These are phyloP conservation scores for Penicillium canescens DNA, from an alignment of 495 filamentous ascomycete species.

Conservation along the genomic window DNA sequence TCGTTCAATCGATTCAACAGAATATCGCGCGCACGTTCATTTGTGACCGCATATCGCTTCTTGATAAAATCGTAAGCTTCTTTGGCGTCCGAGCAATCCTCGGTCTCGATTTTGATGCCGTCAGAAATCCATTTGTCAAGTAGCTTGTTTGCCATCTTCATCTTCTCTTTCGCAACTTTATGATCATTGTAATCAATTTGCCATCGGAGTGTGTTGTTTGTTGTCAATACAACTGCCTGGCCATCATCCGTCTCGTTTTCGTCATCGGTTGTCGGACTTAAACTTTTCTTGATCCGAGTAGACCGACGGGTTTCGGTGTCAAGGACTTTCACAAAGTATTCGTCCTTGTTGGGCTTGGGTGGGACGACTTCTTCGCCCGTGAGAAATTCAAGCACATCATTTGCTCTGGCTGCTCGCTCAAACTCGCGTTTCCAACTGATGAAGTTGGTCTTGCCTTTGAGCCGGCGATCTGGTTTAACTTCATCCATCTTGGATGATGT, in stretches of 20 bases:
- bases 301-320: not conserved
- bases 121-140: not conserved
- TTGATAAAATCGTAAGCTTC: conserved; percentile 4
- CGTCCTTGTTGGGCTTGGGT: not conserved
- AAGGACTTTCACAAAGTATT: not conserved
- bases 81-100: conserved; percentile 1
- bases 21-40: not conserved
- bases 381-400: conserved; percentile 1
- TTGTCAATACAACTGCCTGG: not conserved
- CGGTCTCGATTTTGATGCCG: conserved; percentile 4
- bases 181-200: not conserved
- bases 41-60: conserved; percentile 1
- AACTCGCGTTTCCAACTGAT: conserved; percentile 2
- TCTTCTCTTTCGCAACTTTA: not conserved
- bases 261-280: not conserved
- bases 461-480: not conserved
- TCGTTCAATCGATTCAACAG: not conserved
- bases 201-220: not conserved
- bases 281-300: not conserved
- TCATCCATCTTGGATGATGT: conserved; percentile 1
- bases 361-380: conserved; percentile 1
- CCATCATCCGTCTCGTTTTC: not conserved
- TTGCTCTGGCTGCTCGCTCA: not conserved
- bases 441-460: conserved; percentile 1
- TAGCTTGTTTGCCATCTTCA: not conserved